Conservation (phyloP, 1,284 basidiomycete species). For the Fistulinella cinereoalba region DNA sequence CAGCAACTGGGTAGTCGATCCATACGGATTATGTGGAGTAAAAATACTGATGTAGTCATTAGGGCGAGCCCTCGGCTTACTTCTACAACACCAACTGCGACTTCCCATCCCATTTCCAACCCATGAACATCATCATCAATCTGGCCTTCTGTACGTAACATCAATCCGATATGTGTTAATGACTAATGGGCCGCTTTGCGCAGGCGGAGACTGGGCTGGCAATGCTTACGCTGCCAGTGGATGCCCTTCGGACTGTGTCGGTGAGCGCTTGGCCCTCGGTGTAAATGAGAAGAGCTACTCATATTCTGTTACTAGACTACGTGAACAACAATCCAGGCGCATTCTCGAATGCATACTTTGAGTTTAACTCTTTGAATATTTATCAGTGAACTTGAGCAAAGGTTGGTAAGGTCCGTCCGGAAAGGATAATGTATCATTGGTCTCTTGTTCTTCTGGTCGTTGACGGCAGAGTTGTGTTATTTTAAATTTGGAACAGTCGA, state of each 20-base stretch:
- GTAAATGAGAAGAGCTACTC: too few species aligned
- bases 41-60: neutral
- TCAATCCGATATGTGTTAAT: too few species aligned
- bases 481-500: too few species aligned
- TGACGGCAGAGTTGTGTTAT: too few species aligned
- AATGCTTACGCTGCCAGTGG: neutral
- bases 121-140: slow-evolving; percentile 8
- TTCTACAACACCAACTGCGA: slow-evolving; percentile 2
- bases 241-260: neutral
- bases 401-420: neutral
- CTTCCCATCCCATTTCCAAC: slow-evolving; percentile 1
- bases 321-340: neutral
- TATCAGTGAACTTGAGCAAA: neutral
- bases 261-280: too few species aligned
- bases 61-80: neutral
- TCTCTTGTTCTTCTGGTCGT: too few species aligned
- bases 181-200: neutral
- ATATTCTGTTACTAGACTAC: too few species aligned
- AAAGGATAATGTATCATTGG: neutral
- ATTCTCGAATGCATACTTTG: neutral
- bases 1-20: neutral
- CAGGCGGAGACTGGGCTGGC: neutral
- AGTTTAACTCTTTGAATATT: neutral
- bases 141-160: neutral
- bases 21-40: too few species aligned